Evolutionary conservation across 2,329 filamentous ascomycete genomes (phyloP), one percentile per base, ranked within the genome.

Genomic region (Claviceps maximensis): DNA sequence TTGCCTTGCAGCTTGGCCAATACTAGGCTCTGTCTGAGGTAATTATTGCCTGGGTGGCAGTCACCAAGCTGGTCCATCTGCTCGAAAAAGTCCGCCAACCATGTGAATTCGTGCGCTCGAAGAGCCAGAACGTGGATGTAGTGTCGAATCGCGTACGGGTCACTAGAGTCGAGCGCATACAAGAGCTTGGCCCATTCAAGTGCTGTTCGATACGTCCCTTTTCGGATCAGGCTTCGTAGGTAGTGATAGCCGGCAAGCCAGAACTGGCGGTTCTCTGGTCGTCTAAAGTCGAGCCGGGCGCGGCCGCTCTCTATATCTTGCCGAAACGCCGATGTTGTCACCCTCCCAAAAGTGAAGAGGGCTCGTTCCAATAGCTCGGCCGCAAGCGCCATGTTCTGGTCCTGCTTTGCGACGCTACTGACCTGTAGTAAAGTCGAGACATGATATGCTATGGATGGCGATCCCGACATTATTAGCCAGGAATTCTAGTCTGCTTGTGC

Each of bases 381-480:
- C 0, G 91, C 84, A 4, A 93, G 79, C 1, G 90, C 82, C 65
- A 89, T 84, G 63, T 97, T 93, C 51, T 89, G 82, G 63, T 96
- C 89, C 59, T 95, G 87, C 65, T 93, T 91, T 13, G 89, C 89
- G 49, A 97, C 86, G 65, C 89, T 88, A 56, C 88, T 94, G 29
- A 95, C 89, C 65, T 96, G 90, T 23, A 97, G 82, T n/a, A 97
- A 78, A 2, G 88, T 90, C 1, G 89, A 93, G 59, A 97, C 85
- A 65, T 97, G 90, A 66, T 96, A 97, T 3, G 91, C 77, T 80
- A 55, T 51, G 9, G 12, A 12, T 17, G 36, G 15, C 10, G 29
- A 23, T 15, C n/a, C 6, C 25, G n/a, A n/a, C 15, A 12, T 17
- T 10, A 19, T 41, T 27, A 51, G 45, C 67, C 69, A 27, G 15